Conservation (phyloP, 805 yeast species). For the Scheffersomyces ergatensis region DNA sequence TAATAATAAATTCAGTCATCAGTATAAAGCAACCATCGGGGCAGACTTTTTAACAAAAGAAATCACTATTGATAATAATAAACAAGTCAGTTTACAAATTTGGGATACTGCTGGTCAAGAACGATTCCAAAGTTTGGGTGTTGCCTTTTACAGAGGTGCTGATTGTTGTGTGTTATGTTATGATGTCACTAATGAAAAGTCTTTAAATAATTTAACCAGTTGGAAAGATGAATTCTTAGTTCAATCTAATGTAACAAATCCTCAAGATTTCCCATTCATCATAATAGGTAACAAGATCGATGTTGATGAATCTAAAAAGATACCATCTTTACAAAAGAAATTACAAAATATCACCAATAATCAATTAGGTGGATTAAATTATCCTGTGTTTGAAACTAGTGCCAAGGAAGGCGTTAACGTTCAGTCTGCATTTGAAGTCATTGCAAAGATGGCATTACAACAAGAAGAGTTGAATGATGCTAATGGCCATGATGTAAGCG, state of each 20-base stretch:
- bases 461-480: constrained; percentile 92
- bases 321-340: constrained; percentile 54
- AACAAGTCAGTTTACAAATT: constrained; percentile 75
- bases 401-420: constrained; percentile 96
- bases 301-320: constrained; percentile 85
- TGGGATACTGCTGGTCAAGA: constrained; percentile 99
- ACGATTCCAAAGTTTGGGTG: constrained; percentile 93
- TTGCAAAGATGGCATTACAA: constrained; percentile 92
- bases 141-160: constrained; percentile 96
- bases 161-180: constrained; percentile 96
- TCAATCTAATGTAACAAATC: constrained; percentile 90
- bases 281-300: constrained; percentile 94
- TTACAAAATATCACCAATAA: constrained; percentile 44
- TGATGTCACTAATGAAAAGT: constrained; percentile 92
- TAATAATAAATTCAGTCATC: constrained; percentile 89
- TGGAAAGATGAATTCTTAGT: constrained; percentile 96
- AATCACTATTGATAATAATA: constrained; percentile 73
- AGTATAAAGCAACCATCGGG: constrained; percentile 96
- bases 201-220: constrained; percentile 81
- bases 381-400: constrained; percentile 93
- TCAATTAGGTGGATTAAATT: constrained; percentile 59
- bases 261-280: constrained; percentile 94
- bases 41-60: constrained; percentile 96
- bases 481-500: constrained; percentile 52
- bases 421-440: constrained; percentile 92